These are phyloP conservation scores for Aspergillus sp. DNA, from an alignment of 2,329 filamentous ascomycete genomes.

Conservation along the genomic window DNA sequence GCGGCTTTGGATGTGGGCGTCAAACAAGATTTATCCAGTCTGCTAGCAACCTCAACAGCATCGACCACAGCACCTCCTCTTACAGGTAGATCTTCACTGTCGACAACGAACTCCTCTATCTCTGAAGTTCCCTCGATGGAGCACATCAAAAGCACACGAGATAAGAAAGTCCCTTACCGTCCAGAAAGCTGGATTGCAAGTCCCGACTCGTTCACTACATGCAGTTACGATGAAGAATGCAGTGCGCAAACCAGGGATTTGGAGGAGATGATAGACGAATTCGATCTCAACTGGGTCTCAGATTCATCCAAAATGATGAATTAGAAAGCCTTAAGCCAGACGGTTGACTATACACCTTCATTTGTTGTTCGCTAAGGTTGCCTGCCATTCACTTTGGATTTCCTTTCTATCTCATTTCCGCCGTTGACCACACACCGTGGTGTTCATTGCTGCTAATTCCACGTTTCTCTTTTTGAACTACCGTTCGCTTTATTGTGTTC, in stretches of 20 bases:
- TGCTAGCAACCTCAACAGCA: constrained; percentile 23
- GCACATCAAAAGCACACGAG: background rate
- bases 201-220: constrained; percentile 27
- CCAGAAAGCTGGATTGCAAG: constrained; percentile 33
- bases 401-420: background rate
- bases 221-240: constrained; percentile 26
- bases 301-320: constrained; percentile 13
- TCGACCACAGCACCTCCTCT: constrained; percentile 16
- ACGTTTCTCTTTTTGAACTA: background rate
- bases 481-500: background rate
- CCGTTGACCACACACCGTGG: background rate
- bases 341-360: background rate
- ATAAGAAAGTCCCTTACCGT: constrained; percentile 13
- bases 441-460: background rate
- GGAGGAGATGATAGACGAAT: constrained; percentile 34
- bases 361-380: background rate
- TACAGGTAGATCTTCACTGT: constrained; percentile 19
- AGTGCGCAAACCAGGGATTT: constrained; percentile 28
- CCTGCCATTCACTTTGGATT: background rate
- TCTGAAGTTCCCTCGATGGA: constrained; percentile 7
- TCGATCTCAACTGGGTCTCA: constrained; percentile 34
- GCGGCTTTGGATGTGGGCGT: constrained; percentile 40
- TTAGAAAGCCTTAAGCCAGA: background rate
- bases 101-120: constrained; percentile 20
- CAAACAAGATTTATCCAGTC: constrained; percentile 29